Evolutionary conservation across 305 asterid genomes (phyloP).

Genomic region (Striga hermonthica): DNA sequence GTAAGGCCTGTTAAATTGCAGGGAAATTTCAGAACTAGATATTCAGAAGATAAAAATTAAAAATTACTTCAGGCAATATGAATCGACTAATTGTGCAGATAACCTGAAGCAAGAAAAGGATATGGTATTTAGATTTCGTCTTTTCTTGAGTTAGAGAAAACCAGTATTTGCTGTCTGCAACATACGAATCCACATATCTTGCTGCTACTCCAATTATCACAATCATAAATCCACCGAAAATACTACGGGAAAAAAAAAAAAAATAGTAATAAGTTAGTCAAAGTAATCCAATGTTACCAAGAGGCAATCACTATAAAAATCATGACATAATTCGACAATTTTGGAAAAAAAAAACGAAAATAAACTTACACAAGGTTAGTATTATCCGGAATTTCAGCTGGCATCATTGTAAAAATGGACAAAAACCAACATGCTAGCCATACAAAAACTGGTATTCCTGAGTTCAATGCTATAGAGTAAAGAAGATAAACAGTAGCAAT

Average conservation of each 20-base stretch:
- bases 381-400: slow-evolving; percentile 97
- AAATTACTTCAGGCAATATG: slow-evolving; percentile 14
- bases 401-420: slow-evolving; percentile 87
- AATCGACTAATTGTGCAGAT: slow-evolving; percentile 18
- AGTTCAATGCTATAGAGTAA: slow-evolving; percentile 48
- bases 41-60: slow-evolving; percentile 26
- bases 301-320: neutral
- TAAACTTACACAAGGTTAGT: slow-evolving; percentile 75
- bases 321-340: neutral
- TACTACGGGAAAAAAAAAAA: slow-evolving; percentile 45
- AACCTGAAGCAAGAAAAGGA: slow-evolving; percentile 82
- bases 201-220: slow-evolving; percentile 66
- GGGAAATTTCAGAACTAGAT: slow-evolving; percentile 25
- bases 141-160: slow-evolving; percentile 49
- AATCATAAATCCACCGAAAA: slow-evolving; percentile 65
- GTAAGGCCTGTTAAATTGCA: slow-evolving; percentile 50
- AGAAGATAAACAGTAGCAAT: slow-evolving; percentile 60
- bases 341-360: neutral
- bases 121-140: slow-evolving; percentile 47
- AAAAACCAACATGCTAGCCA: slow-evolving; percentile 79
- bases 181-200: slow-evolving; percentile 52
- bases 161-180: slow-evolving; percentile 54
- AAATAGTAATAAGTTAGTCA: slow-evolving; percentile 23
- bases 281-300: neutral
- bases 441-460: slow-evolving; percentile 56